Conservation (phyloP, 331 rosid genomes). For the Pyrus hybrid region DNA sequence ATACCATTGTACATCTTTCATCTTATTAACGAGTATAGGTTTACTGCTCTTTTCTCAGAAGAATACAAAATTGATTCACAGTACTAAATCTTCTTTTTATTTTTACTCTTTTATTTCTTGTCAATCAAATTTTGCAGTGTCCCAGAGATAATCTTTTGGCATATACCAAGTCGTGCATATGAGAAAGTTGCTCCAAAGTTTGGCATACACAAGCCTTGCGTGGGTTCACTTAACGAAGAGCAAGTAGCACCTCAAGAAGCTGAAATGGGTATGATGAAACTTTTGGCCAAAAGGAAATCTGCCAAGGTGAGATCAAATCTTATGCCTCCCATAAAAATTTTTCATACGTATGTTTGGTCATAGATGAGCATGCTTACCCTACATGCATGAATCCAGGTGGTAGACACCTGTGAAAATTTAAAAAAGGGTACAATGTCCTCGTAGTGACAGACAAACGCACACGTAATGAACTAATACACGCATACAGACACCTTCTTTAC, state of each 20-base stretch:
- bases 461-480: not conserved
- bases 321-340: not conserved
- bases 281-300: conserved; percentile 54
- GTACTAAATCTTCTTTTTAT: not conserved
- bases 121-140: conserved; percentile 37
- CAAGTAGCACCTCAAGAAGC: conserved; percentile 65
- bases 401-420: not conserved
- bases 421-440: not conserved
- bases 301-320: conserved; percentile 48
- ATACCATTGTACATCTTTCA: not conserved
- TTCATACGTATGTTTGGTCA: not conserved
- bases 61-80: not conserved
- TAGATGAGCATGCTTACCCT: too few relatives aligned
- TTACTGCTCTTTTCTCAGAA: not conserved
- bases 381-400: not conserved
- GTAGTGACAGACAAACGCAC: not conserved
- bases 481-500: not conserved
- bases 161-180: conserved; percentile 70
- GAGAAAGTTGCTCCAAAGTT: conserved; percentile 50
- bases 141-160: too few relatives aligned
- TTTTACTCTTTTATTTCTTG: not conserved
- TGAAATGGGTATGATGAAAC: conserved; percentile 72
- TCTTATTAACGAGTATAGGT: not conserved
- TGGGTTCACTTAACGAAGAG: conserved; percentile 77
- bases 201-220: conserved; percentile 53